Base-by-base conservation (phyloP, 192 early-diverging fungal species). In the Jimgerdemannia lactiflua region DNA sequence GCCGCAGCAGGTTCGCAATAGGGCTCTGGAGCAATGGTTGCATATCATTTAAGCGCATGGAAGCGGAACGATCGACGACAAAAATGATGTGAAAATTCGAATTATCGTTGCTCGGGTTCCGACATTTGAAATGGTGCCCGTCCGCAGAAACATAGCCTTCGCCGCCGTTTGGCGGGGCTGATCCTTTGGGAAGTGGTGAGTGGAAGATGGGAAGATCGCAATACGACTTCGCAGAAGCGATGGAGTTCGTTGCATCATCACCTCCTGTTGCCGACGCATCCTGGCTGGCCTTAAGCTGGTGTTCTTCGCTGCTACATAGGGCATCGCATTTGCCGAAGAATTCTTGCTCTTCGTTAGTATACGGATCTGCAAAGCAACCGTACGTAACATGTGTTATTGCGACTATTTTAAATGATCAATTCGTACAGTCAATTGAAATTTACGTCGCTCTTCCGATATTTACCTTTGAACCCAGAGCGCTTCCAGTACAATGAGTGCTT, bases 91-190 rank as follows among this genome's bases (percentile, higher is more conserved):
- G 71, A 69, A 69, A 77, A 14, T 3, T 42, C 3, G 42, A n/a
- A n/a, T n/a, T n/a, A n/a, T n/a, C n/a, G n/a, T n/a, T n/a, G n/a
- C n/a, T n/a, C n/a, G n/a, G n/a, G 20, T 71, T 71, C 65, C 71
- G 70, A 20, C 76, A 77, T 63, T 10, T 41, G 69, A 77, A 77
- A 67, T 77, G 70, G 44, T 77, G 76, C 0, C 76, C 76, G 59
- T 77, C 76, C 3, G 42, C 14, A 42, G 76, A 77, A 1, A 77
- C 73, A 69, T 77, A 69, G 10, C 76, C 76, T 11, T 7, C 49
- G 64, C 3, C 18, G 29, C 42, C n/a, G 14, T 18, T 54, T 39
- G 43, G 65, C 2, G 17, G 39, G 40, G 29, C 20, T 3, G 44
- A 63, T 19, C 7, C 54, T 4, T 3, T 49, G 68, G 63, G 19